Evolutionary conservation across 1,284 basidiomycete species (phyloP), one percentile per base, ranked within the genome.

Genomic region (Tilletia indica): DNA sequence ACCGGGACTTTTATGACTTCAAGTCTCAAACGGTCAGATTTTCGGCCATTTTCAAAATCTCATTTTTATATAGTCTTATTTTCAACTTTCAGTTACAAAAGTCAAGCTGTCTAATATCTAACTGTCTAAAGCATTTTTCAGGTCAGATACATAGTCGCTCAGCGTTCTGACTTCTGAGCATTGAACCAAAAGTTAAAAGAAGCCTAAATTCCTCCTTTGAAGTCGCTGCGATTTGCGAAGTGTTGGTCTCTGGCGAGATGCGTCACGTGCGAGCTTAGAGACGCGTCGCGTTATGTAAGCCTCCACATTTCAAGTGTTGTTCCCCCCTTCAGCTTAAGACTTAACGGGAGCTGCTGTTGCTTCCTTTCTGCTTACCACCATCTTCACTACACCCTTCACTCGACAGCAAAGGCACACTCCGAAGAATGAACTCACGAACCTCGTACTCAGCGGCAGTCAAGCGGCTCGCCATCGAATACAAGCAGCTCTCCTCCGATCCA

Each of bases 361-460:
- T 6, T 16, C 21, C n/a, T 19, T 2, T 54, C 16, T 19, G 6
- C 51, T 19, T 19, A n/a, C 51, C 51, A 25, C 8, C 51, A 31
- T 45, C 42, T 14, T 45, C 9, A 45, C 42, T 45, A 8, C 42
- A 1, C 6, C 42, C 19, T 38, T 21, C 34, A 6, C 58, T 31
- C 12, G 21, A 34, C n/a, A 16, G 16, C 61, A 42, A 9, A 61
- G 1, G 8, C 21, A 14, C 58, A 61, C 58, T 36, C 21, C 8
- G 25, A 61, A n/a, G 14, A 14, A 64, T 64, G 61, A 64, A 64
- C 61, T 64, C 61, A 21, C 61, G 61, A 34, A 64, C 61, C 12
- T 64, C 61, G 5, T 64, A 64, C 61, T 98, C 76, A 93, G 82
- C 82, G 9, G 82, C 82, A 5, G 79, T 83, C 67, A 80, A 80